Evolutionary conservation across 1,284 basidiomycete genomes (phyloP), one percentile per base, ranked within the genome.

Genomic region (Ceratobasidium sp.): DNA sequence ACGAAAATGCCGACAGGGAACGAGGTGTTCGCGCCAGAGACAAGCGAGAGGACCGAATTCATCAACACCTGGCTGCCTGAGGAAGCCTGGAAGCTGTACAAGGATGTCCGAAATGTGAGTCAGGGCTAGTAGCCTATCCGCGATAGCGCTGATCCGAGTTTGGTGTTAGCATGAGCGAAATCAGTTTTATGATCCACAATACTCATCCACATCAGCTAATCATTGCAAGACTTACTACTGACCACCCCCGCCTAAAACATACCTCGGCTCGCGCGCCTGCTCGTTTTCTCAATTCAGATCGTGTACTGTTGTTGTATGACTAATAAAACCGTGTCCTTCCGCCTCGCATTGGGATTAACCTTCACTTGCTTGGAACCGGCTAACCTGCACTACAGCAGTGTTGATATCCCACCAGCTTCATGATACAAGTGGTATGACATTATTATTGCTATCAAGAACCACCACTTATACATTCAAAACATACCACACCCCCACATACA

Each of bases 91-190:
- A 78, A 80, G 35, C 85, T 83, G 64, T 89, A 85, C 78, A 71
- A 87, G 59, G 74, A 77, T 3, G 85, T 86, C 16, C 88, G 87
- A 74, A 82, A 85, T 82, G 87, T 87, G 67, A 72, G 81, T 18
- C 11, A 5, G 35, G 35, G 11, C 35, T 38, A 11, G 4, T 38
- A 38, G n/a, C n/a, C n/a, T 38, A 38, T 38, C 11, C 9, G 30
- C 35, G 23, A 28, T 28, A 2, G 5, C 1, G 54, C 30, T 18
- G 16, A 32, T 18, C 9, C 2, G 21, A 14, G 13, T 16, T 16
- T 28, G 14, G 54, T 3, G 14, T 21, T 18, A 57, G 54, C 32
- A 32, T 57, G 54, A 57, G 18, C 26, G 54, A 57, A 32, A 57
- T 4, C 54, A 57, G 32, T 32, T 35, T 57, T 18, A 18, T 28